Base-by-base conservation (phyloP, 2,329 filamentous ascomycete species). In the Colletotrichum tropicicola region DNA sequence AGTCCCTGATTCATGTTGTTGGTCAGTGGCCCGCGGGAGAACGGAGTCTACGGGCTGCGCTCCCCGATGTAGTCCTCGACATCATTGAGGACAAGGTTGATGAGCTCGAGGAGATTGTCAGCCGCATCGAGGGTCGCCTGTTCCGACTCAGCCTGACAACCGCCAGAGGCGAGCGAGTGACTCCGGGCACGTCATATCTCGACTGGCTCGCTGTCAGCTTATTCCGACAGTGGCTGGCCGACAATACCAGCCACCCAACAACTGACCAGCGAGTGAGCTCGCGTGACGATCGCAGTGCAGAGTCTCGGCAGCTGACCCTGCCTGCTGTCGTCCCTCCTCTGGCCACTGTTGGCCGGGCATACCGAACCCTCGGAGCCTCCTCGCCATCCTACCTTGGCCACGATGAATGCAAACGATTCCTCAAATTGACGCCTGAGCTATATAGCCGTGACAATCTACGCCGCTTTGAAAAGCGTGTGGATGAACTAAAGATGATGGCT, bases 71-170 rank as follows among this genome's bases (percentile, higher is more conserved):
- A 0, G 93, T 98, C 0, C 83, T 98, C 9, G 94, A 98, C 70
- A 85, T 98, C 35, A 97, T 98, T 67, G 93, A 97, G 76, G 94
- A 98, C 78, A 98, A 98, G 77, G 93, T 96, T 5, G 93, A 97
- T 70, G 94, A 98, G 76, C 84, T 98, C 17, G 91, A 94, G 68
- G 94, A 98, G 72, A 85, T 90, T 7, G 92, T 97, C 67, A 86
- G 89, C 35, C 89, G 91, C 27, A 87, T 96, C 21, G 95, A 98
- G 74, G 89, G 89, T 19, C 90, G 91, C 57, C 86, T 98, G 12
- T 97, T 97, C 79, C 87, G 94, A 10, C 82, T 98, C 6, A 92
- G 87, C 1, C 84, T 98, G 8, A 92, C 89, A 4, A 97, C 92
- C 19, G 87, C 89, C 10, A 84, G 90, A 68, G 95, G 94, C 57